These are phyloP conservation scores for Salix caprea DNA, from an alignment of 345 rosid genomes.

Conservation along the genomic window DNA sequence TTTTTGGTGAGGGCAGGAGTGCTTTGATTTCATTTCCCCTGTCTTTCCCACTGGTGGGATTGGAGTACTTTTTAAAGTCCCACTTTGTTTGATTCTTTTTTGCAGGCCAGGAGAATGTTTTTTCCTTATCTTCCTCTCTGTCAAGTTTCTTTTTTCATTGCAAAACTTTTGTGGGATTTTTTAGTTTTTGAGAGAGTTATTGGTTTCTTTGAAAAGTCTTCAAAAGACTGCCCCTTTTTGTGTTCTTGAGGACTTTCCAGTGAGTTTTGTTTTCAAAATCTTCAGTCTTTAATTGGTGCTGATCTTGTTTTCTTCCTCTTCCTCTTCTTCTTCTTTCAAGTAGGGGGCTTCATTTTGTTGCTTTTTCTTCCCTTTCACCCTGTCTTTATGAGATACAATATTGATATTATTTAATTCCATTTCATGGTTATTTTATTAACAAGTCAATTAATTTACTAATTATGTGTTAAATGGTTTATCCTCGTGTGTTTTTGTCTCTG, in stretches of 20 bases:
- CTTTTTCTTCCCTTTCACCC: neutral
- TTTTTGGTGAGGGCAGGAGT: neutral
- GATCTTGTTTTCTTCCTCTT: neutral
- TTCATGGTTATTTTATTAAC: neutral
- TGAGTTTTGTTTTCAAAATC: neutral
- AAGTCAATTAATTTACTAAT: neutral
- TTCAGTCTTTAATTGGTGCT: neutral
- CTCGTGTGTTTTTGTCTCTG: neutral
- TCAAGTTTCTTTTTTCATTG: neutral
- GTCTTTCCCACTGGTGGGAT: neutral
- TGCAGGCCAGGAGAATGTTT: neutral
- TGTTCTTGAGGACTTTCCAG: neutral
- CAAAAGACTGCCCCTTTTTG: neutral
- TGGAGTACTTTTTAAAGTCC: neutral
- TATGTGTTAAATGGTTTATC: neutral
- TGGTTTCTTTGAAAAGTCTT: neutral
- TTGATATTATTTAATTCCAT: neutral
- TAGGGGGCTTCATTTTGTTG: neutral
- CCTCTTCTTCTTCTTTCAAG: neutral
- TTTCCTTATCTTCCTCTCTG: neutral
- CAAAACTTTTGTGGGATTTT: neutral
- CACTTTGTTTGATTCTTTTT: neutral
- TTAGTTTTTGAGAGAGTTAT: neutral
- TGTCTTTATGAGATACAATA: neutral
- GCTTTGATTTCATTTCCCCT: neutral